These are phyloP conservation scores for Daldinia caldariorum DNA, from an alignment of 495 filamentous ascomycete genomes.

Conservation along the genomic window DNA sequence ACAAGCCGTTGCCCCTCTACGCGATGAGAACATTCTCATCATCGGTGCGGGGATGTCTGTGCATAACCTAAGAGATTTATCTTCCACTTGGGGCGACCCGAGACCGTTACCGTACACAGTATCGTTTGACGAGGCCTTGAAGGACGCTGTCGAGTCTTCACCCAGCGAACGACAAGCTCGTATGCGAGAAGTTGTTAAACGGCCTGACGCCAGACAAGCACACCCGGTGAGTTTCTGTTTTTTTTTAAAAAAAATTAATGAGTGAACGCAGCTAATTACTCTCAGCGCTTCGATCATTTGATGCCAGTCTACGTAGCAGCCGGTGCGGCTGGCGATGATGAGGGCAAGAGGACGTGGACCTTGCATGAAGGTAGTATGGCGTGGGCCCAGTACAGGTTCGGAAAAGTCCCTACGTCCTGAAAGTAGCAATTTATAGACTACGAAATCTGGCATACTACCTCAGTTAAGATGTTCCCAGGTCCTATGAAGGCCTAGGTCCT, in stretches of 20 bases:
- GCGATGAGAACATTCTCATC: slow-evolving; percentile 77
- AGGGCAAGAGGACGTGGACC: slow-evolving; percentile 71
- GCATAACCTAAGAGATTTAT: slow-evolving; percentile 80
- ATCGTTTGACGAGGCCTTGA: slow-evolving; percentile 82
- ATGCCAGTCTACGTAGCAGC: slow-evolving; percentile 80
- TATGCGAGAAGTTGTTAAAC: slow-evolving; percentile 67
- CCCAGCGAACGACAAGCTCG: slow-evolving; percentile 66
- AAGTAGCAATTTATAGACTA: background rate
- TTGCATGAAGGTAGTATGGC: slow-evolving; percentile 72
- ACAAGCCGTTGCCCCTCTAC: slow-evolving; percentile 70
- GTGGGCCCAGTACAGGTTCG: slow-evolving; percentile 82
- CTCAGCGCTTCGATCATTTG: slow-evolving; percentile 72
- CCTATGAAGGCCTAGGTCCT: too few species aligned
- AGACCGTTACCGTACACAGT: slow-evolving; percentile 70
- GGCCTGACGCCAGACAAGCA: slow-evolving; percentile 75
- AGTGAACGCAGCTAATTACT: slow-evolving; percentile 35
- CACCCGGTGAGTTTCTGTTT: slow-evolving; percentile 65
- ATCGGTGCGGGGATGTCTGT: slow-evolving; percentile 88
- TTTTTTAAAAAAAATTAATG: too few species aligned
- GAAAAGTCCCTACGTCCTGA: slow-evolving; percentile 56
- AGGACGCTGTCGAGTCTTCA: slow-evolving; percentile 68
- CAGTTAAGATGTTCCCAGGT: background rate
- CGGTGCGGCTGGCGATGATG: slow-evolving; percentile 73
- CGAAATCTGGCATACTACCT: background rate
- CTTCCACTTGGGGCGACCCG: slow-evolving; percentile 56